These are phyloP conservation scores for Uromyces viciae-fabae DNA, from an alignment of 1,284 basidiomycete species.

Conservation along the genomic window DNA sequence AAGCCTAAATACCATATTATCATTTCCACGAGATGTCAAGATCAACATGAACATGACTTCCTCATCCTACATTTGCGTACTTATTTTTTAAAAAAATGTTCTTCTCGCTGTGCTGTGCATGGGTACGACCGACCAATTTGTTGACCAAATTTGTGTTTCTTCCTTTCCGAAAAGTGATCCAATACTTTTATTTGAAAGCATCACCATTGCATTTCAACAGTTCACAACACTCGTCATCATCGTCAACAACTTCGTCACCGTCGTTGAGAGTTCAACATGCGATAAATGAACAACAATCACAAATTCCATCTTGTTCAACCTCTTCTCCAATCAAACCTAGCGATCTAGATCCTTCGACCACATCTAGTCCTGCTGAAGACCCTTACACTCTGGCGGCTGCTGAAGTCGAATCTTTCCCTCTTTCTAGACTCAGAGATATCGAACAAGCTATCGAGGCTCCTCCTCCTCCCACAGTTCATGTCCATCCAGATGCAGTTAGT, in stretches of 20 bases:
- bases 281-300: constrained; percentile 54
- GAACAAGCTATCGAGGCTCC: constrained; percentile 88
- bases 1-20: constrained; percentile 55
- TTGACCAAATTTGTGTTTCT: not conserved
- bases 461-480: constrained; percentile 81
- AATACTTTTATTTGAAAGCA: constrained; percentile 82
- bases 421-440: constrained; percentile 86
- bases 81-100: not conserved
- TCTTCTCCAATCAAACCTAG: not conserved
- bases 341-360: not conserved
- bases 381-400: constrained; percentile 76
- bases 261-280: constrained; percentile 41
- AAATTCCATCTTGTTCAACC: constrained; percentile 50
- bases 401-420: constrained; percentile 89
- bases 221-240: not conserved
- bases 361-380: constrained; percentile 22
- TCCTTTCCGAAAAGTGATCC: constrained; percentile 76
- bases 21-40: too few relatives aligned
- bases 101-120: not conserved
- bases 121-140: not conserved
- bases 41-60: too few relatives aligned
- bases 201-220: constrained; percentile 57
- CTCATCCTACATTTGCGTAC: not conserved
- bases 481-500: constrained; percentile 66
- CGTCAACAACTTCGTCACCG: constrained; percentile 31